These are phyloP conservation scores for Botrytis galanthina DNA, from an alignment of 2,329 filamentous ascomycete genomes.

Conservation along the genomic window DNA sequence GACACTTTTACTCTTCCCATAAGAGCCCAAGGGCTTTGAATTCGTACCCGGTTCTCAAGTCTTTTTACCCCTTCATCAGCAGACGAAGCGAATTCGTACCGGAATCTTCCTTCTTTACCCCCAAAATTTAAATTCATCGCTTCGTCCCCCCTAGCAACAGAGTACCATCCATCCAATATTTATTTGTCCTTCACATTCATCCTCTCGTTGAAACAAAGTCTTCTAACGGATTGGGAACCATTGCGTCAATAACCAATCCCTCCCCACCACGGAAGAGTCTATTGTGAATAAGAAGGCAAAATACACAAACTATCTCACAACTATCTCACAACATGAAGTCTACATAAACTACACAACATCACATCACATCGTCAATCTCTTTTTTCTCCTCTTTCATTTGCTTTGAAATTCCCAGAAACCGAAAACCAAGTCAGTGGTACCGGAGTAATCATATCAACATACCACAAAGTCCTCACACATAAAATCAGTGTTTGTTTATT, in stretches of 20 bases:
- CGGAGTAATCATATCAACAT: neutral
- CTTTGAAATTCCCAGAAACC: constrained; percentile 6
- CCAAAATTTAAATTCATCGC: neutral
- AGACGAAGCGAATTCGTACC: constrained; percentile 10
- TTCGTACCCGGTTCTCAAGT: neutral
- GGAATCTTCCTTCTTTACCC: constrained; percentile 9
- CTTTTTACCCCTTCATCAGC: constrained; percentile 18
- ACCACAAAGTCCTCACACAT: neutral
- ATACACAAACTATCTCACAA: constrained; percentile 3
- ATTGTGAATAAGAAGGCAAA: neutral
- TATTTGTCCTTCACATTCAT: neutral
- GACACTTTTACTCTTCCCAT: neutral
- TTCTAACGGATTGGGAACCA: neutral
- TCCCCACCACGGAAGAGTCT: neutral
- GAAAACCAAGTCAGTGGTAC: constrained; percentile 19
- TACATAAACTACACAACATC: constrained; percentile 17
- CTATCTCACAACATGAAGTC: constrained; percentile 8
- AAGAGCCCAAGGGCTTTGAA: constrained; percentile 16
- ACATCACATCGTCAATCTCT: neutral
- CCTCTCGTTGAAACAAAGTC: neutral
- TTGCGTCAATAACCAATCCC: neutral
- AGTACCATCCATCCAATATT: constrained; percentile 16
- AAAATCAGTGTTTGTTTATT: neutral
- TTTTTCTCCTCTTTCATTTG: constrained; percentile 1
- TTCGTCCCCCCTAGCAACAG: constrained; percentile 13